Conservation (phyloP, 2,329 filamentous ascomycete species). For the Trichophyton equinum region DNA sequence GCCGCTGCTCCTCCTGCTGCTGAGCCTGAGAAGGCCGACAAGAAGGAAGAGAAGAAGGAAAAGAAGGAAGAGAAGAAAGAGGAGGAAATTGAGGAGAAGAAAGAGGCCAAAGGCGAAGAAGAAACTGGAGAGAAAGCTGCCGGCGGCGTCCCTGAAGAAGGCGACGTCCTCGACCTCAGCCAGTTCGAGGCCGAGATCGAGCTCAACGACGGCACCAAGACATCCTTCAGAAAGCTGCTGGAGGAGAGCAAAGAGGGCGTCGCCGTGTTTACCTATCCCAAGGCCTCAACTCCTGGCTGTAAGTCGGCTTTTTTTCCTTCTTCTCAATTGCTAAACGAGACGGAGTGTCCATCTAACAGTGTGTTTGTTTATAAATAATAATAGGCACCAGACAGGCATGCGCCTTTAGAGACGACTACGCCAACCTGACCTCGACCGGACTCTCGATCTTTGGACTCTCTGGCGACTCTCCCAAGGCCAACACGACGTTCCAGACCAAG, state of each 20-base stretch:
- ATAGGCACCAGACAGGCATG: constrained; percentile 86
- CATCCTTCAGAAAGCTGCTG: constrained; percentile 66
- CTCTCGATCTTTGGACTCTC: constrained; percentile 84
- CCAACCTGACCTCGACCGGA: constrained; percentile 61
- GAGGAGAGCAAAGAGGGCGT: constrained; percentile 75
- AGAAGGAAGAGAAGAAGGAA: neutral
- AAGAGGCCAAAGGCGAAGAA: constrained; percentile 1
- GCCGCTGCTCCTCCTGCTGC: neutral
- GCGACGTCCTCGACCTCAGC: constrained; percentile 42
- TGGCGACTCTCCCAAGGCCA: constrained; percentile 75
- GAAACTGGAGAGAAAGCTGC: neutral
- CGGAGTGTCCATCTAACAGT: neutral
- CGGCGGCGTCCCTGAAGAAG: constrained; percentile 15
- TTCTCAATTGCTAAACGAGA: neutral
- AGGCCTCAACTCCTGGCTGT: constrained; percentile 90
- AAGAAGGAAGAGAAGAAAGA: constrained; percentile 13
- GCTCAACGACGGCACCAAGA: constrained; percentile 71
- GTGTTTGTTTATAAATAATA: neutral
- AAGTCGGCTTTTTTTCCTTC: constrained; percentile 31
- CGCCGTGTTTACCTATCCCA: constrained; percentile 90
- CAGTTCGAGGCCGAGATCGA: constrained; percentile 58
- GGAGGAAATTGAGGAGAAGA: constrained; percentile 7
- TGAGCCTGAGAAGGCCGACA: neutral
- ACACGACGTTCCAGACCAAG: constrained; percentile 84
- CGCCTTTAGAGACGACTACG: constrained; percentile 79